Conservation (phyloP, 2,329 filamentous ascomycete species). For the Blumeria graminis region DNA sequence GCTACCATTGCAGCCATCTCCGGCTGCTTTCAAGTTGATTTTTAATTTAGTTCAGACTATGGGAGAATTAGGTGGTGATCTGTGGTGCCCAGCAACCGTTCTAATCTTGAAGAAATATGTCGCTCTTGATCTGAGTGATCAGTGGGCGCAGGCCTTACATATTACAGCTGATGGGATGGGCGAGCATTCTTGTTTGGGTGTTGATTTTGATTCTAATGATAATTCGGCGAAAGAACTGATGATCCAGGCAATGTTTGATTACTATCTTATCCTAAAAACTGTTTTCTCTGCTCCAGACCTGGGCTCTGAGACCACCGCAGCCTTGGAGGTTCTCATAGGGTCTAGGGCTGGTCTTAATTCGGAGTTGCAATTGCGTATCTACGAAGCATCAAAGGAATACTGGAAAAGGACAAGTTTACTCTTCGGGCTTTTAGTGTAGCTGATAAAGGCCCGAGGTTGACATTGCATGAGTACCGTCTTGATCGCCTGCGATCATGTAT, state of each 20-base stretch:
- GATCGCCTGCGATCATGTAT: too few species aligned
- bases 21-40: constrained; percentile 47
- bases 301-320: constrained; percentile 21
- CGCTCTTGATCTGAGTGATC: constrained; percentile 22
- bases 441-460: background rate
- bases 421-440: constrained; percentile 45
- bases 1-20: constrained; percentile 57
- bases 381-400: constrained; percentile 45
- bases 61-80: constrained; percentile 44
- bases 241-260: constrained; percentile 37
- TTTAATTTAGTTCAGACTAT: constrained; percentile 40
- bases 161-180: constrained; percentile 4
- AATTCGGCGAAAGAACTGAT: constrained; percentile 20
- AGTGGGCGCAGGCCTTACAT: constrained; percentile 14
- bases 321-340: constrained; percentile 19
- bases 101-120: constrained; percentile 34
- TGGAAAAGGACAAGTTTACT: constrained; percentile 63
- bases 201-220: background rate
- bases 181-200: constrained; percentile 1
- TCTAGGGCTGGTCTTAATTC: constrained; percentile 24
- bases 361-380: constrained; percentile 26
- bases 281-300: constrained; percentile 18
- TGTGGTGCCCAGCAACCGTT: constrained; percentile 57
- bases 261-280: constrained; percentile 23
- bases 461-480: too few species aligned